Evolutionary conservation across 495 filamentous ascomycete species (phyloP).

Genomic region (Elaphomyces granulatus): DNA sequence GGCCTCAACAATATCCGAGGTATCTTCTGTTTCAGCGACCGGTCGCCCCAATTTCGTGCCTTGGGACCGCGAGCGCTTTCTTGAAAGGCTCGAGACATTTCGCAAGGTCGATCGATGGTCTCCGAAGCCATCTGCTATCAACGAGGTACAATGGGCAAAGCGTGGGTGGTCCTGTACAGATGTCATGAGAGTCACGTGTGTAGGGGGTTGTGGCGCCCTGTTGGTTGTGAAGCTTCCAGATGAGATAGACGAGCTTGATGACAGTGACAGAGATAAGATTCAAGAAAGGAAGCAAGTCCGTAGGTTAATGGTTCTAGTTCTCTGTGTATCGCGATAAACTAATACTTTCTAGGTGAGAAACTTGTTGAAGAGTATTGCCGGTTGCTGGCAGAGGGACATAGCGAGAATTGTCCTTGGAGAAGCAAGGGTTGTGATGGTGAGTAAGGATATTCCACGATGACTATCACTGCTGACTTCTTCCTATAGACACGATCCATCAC

Average conservation of each 20-base stretch:
- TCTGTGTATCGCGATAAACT: no score
- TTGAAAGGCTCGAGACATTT: constrained; percentile 72
- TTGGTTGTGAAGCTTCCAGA: constrained; percentile 67
- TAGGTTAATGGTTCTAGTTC: no score
- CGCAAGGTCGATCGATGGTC: constrained; percentile 80
- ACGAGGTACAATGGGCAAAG: constrained; percentile 92
- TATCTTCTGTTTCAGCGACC: constrained; percentile 6
- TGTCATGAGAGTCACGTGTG: constrained; percentile 67
- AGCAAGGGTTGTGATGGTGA: constrained; percentile 71
- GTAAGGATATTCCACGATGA: constrained; percentile 4
- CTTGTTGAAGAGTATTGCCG: constrained; percentile 65
- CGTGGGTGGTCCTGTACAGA: constrained; percentile 80
- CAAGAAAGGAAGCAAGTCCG: constrained; percentile 49
- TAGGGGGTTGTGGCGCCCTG: constrained; percentile 64
- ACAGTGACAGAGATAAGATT: constrained; percentile 38
- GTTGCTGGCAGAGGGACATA: constrained; percentile 60
- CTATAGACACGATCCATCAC: constrained; percentile 37
- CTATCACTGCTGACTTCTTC: constrained; percentile 1
- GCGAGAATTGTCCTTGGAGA: constrained; percentile 76
- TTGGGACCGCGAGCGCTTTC: constrained; percentile 68
- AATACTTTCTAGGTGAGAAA: constrained; percentile 22
- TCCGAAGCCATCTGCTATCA: constrained; percentile 58
- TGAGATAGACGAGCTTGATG: constrained; percentile 36
- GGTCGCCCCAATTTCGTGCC: constrained; percentile 55
- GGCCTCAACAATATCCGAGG: constrained; percentile 1